phyloP scores from a whole-genome alignment of 148 eudicot genomes.

The Rhododendron vialii region DNA sequence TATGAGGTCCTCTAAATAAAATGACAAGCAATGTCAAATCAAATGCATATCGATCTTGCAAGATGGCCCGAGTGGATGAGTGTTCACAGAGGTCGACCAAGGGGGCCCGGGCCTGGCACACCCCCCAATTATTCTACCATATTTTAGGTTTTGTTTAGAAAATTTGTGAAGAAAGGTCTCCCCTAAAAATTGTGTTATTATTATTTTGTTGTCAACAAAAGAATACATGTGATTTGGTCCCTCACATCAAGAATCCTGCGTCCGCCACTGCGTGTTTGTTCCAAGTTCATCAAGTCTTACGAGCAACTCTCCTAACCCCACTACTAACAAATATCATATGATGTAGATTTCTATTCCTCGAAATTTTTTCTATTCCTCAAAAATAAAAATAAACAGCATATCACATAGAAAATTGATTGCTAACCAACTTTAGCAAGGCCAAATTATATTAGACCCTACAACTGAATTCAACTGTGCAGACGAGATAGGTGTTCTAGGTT shows the following conservation, averaged over 20 bases:
- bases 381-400: neutral
- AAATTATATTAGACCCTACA: neutral
- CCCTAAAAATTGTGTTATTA: too few species aligned
- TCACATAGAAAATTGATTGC: neutral
- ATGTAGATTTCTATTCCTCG: neutral
- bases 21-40: neutral
- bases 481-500: neutral
- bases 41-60: neutral
- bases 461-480: neutral
- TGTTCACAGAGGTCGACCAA: neutral
- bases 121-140: neutral
- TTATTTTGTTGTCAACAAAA: too few species aligned
- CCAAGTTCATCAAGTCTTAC: neutral
- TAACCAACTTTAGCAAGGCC: neutral
- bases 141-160: too few species aligned
- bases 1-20: neutral
- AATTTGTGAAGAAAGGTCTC: neutral
- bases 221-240: neutral
- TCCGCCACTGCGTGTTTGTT: neutral
- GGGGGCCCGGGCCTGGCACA: neutral
- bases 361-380: too few species aligned
- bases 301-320: neutral
- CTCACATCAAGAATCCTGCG: neutral
- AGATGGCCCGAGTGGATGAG: neutral
- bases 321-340: neutral